Conservation (phyloP, 1,284 basidiomycete species). For the Moesziomyces sp. region DNA sequence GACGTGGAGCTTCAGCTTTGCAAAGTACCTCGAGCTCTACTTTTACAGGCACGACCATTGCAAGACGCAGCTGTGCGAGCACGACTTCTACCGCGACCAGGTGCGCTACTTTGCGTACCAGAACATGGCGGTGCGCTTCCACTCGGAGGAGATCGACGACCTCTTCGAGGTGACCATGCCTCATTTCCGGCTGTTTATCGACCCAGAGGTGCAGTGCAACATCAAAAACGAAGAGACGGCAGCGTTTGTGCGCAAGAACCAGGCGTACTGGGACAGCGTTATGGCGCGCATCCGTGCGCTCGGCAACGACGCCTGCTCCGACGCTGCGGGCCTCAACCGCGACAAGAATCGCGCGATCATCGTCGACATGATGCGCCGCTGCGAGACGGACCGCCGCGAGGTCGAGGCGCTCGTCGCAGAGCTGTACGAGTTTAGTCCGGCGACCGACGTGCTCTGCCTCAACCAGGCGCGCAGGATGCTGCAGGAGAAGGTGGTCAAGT, state of each 20-base stretch:
- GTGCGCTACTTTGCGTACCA: conserved; percentile 87
- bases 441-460: conserved; percentile 84
- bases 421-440: conserved; percentile 68
- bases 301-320: conserved; percentile 58
- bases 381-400: conserved; percentile 71
- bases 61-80: conserved; percentile 82
- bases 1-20: conserved; percentile 91
- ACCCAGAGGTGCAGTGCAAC: conserved; percentile 84
- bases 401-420: conserved; percentile 80
- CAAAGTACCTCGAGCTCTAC: conserved; percentile 89
- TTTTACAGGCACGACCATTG: conserved; percentile 85
- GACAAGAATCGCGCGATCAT: conserved; percentile 48
- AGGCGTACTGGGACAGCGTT: conserved; percentile 73
- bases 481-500: conserved; percentile 95
- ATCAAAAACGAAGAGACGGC: conserved; percentile 91
- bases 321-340: conserved; percentile 42
- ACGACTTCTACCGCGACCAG: conserved; percentile 94
- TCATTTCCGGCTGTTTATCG: conserved; percentile 83
- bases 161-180: conserved; percentile 87
- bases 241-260: conserved; percentile 79
- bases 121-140: conserved; percentile 83
- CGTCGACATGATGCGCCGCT: conserved; percentile 37
- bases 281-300: conserved; percentile 72
- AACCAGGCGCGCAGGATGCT: conserved; percentile 87
- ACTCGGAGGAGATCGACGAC: conserved; percentile 82